A percentile compares a stretch with the other conserved stretches of the same genome.
Evolutionary conservation across 768 basidiomycete genomes (phyloP).

Genomic region (Xerocomus potaroensis): DNA sequence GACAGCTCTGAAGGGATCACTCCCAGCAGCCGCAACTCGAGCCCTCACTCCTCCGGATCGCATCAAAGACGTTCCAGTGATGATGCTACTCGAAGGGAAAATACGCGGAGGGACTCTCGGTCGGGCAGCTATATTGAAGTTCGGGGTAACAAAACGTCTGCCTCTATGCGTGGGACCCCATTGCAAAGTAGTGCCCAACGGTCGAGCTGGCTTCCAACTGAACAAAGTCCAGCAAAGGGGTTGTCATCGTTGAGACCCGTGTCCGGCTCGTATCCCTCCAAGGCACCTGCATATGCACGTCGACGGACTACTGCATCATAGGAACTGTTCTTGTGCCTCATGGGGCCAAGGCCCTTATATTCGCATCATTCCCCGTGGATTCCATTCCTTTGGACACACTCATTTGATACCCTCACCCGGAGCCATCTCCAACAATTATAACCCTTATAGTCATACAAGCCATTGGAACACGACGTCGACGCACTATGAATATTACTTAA

Average conservation of each 20-base stretch:
- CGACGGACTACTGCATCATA: conserved; percentile 23
- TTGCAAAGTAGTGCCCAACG: conserved; percentile 16
- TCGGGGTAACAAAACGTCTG: conserved; percentile 9
- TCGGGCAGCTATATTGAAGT: conserved; percentile 16
- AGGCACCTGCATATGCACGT: conserved; percentile 11
- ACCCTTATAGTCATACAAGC: conserved; percentile 16
- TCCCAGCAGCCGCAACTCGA: conserved; percentile 16
- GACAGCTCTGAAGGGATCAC: conserved; percentile 24
- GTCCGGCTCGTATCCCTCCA: conserved; percentile 13
- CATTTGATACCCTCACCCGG: conserved; percentile 27
- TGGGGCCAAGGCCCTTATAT: conserved; percentile 6
- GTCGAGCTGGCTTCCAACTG: conserved; percentile 24
- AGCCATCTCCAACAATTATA: conserved; percentile 13
- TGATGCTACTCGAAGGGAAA: conserved; percentile 21
- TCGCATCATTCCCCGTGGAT: conserved; percentile 9
- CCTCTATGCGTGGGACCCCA: conserved; percentile 6
- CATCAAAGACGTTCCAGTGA: conserved; percentile 32
- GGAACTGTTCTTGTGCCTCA: not conserved
- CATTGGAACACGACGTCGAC: conserved; percentile 10
- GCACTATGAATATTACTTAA: conserved; percentile 22
- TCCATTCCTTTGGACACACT: conserved; percentile 20
- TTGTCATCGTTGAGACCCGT: conserved; percentile 14
- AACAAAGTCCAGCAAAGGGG: conserved; percentile 11
- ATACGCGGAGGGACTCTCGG: conserved; percentile 6
- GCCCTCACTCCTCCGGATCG: conserved; percentile 15